Evolutionary conservation across 495 filamentous ascomycete species (phyloP), one percentile per base, ranked within the genome.

Genomic region (Penicillium fimorum): DNA sequence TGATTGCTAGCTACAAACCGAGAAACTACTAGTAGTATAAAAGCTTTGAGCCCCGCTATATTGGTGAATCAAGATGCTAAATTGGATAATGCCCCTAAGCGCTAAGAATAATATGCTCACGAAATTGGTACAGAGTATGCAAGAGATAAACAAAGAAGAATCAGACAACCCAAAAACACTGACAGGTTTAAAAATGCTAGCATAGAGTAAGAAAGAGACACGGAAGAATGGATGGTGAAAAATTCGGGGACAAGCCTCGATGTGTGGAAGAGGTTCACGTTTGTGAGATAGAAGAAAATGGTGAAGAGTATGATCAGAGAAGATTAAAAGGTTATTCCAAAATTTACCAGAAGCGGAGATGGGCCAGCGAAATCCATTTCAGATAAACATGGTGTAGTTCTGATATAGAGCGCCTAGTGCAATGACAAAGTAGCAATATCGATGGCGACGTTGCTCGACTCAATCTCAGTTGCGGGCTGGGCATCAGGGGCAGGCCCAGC

Each of bases 351-450:
- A 29, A 43, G 27, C 27, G 32, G 27, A 25, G 40, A 38, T 35
- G 18, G 13, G 32, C 35, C 35, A 38, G 35, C 29, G 18, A 35
- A 41, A 20, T 47, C 32, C 5, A 40, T 9, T 10, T 32, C 35
- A 46, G 50, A 47, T 13, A n/a, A 15, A 25, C 43, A n/a, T 24
- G 10, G n/a, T 33, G 29, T 13, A 50, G 32, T 43, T 38, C 38
- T 27, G 37, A 45, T 37, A 17, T 5, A 32, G 15, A 32, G 24
- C 7, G 37, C 25, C 47, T 63, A 71, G 54, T 63, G 64, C 49
- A 73, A 56, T 18, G 69, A 52, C 48, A 69, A 58, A 25, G 55
- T 68, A 44, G 55, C 63, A 49, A 71, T 65, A 48, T 73, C 70
- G 56, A 72, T 58, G 33, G 69, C 68, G 38, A 63, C 59, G 15